phyloP scores from a whole-genome alignment of 805 yeast species.

The Sugiyamaella chiloensis region DNA sequence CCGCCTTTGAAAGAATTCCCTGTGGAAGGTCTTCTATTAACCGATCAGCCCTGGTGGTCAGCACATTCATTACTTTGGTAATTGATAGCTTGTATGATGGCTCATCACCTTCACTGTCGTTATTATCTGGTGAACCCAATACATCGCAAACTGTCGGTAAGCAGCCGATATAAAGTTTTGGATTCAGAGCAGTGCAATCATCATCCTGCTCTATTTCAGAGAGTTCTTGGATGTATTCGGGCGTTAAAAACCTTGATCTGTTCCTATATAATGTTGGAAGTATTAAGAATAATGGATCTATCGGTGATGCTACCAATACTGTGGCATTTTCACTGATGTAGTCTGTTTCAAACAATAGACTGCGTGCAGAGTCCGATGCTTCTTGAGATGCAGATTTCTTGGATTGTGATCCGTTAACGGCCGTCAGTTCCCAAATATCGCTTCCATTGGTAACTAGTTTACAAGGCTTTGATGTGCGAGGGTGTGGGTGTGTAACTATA shows the following conservation, averaged over 20 bases:
- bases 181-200: slow-evolving; percentile 16
- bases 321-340: slow-evolving; percentile 18
- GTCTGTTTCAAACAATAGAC: slow-evolving; percentile 4
- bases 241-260: slow-evolving; percentile 22
- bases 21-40: slow-evolving; percentile 23
- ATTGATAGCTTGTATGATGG: slow-evolving; percentile 15
- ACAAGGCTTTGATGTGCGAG: slow-evolving; percentile 23
- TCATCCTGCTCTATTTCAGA: slow-evolving; percentile 15
- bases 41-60: slow-evolving; percentile 19
- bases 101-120: slow-evolving; percentile 12
- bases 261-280: slow-evolving; percentile 23
- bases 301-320: slow-evolving; percentile 27
- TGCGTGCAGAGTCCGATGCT: slow-evolving; percentile 2
- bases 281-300: slow-evolving; percentile 29
- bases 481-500: slow-evolving; percentile 23
- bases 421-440: slow-evolving; percentile 25
- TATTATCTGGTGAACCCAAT: neutral
- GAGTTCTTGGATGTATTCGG: slow-evolving; percentile 29
- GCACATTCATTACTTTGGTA: slow-evolving; percentile 20
- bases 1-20: slow-evolving; percentile 16
- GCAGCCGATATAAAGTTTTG: slow-evolving; percentile 8
- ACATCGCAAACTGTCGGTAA: slow-evolving; percentile 7
- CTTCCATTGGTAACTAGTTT: slow-evolving; percentile 17
- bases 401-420: slow-evolving; percentile 20
- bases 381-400: neutral